Base-by-base conservation (phyloP, 805 yeast species). In the Pichia nakasei region DNA sequence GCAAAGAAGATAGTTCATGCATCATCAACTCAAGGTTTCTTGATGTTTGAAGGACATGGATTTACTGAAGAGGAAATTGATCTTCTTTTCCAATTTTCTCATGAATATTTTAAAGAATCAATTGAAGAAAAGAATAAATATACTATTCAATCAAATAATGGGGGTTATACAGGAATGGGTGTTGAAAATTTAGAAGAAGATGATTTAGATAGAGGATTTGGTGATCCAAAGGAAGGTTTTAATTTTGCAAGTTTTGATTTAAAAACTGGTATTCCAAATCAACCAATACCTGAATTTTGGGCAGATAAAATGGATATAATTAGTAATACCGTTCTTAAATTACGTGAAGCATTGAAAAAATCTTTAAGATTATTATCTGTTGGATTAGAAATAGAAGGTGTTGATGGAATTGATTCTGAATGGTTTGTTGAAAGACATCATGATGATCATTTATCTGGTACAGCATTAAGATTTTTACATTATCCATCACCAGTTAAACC, bases 341-440 rank as follows among this genome's bases (percentile, higher is more conserved):
- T 84, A 41, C 74, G 74, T 48, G 54, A 61, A 1, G 67, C 78
- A 26, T 68, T 82, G 18, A 60, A 68, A 40, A 68, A 61, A 37
- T 65, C 83, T 41, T 66, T 85, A 50, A 65, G 62, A 35, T 60
- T 81, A 19, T 65, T 85, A 38, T 85, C 87, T 0, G 62, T 70
- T 47, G 87, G 84, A 1, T 65, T 85, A 40, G 63, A 76, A 46
- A 75, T 84, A 37, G 83, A 81, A 47, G 78, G 72, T 44, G 50
- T 61, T 4, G 59, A 61, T 27, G 79, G 79, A 38, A 32, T 49
- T 17, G 78, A 73, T 45, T 55, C 56, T 11, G 68, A 76, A 17
- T 84, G 88, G 85, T 83, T 84, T 60, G 65, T 72, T 29, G 65
- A 72, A 8, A 72, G 83, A 53, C 85, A 82, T 53, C 64, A 67